Evolutionary conservation across 2,329 filamentous ascomycete species (phyloP).

Genomic region (Aspergillus sojae): DNA sequence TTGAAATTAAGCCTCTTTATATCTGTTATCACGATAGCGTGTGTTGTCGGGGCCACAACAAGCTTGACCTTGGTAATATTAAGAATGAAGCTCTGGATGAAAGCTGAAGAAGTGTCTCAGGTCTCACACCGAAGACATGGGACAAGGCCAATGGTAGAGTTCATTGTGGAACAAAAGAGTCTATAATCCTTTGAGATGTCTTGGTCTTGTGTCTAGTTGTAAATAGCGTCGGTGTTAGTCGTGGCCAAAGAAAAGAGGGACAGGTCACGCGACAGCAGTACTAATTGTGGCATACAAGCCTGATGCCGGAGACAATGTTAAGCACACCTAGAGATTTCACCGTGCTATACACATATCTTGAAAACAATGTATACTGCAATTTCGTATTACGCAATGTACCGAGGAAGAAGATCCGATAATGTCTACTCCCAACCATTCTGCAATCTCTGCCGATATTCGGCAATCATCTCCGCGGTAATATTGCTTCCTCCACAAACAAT

Average conservation of each 20-base stretch:
- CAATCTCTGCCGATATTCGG: conserved; percentile 50
- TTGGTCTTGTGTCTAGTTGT: too few species aligned
- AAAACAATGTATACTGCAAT: neutral
- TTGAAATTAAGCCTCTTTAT: neutral
- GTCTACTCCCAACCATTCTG: conserved; percentile 30
- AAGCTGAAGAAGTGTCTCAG: neutral
- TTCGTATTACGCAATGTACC: neutral
- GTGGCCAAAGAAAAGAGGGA: too few species aligned
- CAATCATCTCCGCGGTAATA: conserved; percentile 55
- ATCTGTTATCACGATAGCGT: neutral
- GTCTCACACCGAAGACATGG: too few species aligned
- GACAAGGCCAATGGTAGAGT: neutral
- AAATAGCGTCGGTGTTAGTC: too few species aligned
- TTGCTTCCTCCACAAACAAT: conserved; percentile 51
- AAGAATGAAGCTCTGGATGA: neutral
- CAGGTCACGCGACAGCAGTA: too few species aligned
- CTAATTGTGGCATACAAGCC: neutral
- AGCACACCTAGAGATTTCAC: neutral
- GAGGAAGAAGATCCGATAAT: neutral
- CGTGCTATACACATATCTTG: neutral
- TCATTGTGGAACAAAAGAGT: too few species aligned
- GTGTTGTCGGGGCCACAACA: neutral
- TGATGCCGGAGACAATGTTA: neutral
- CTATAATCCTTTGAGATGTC: too few species aligned
- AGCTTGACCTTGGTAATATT: neutral